phyloP scores from a whole-genome alignment of 306 rosid species.

The Cajanus cajan region DNA sequence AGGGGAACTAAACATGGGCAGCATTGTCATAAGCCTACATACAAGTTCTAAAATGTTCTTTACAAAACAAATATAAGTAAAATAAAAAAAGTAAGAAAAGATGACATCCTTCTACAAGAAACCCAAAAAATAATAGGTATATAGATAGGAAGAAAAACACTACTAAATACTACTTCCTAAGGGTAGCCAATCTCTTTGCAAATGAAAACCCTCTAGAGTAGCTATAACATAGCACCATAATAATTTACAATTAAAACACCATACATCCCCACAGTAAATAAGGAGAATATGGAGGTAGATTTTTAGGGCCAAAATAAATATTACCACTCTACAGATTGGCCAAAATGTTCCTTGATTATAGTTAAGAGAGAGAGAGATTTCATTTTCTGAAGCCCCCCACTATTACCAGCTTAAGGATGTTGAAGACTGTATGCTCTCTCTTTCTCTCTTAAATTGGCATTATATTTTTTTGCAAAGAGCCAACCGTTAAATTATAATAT shows the following conservation, averaged over 20 bases:
- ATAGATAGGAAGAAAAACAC: background rate
- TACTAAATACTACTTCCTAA: background rate
- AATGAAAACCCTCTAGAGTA: background rate
- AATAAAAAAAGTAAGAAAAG: background rate
- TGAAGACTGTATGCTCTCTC: constrained; percentile 74
- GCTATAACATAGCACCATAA: background rate
- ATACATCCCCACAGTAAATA: background rate
- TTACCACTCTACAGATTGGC: background rate
- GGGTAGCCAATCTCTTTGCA: background rate
- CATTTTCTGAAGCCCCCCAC: constrained; percentile 57
- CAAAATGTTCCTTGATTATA: background rate
- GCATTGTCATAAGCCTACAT: background rate
- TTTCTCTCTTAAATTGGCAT: constrained; percentile 21
- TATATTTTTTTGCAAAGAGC: background rate
- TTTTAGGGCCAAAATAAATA: background rate
- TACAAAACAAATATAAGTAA: background rate
- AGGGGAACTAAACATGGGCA: background rate
- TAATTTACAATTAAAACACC: background rate
- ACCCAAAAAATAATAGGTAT: background rate
- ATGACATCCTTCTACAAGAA: background rate
- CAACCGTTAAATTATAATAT: background rate
- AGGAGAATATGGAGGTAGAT: background rate
- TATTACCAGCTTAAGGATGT: constrained; percentile 92
- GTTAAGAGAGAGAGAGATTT: no score
- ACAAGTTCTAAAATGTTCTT: background rate